phyloP scores from a whole-genome alignment of 179 eudicot species.

The Pouteria campechiana region DNA sequence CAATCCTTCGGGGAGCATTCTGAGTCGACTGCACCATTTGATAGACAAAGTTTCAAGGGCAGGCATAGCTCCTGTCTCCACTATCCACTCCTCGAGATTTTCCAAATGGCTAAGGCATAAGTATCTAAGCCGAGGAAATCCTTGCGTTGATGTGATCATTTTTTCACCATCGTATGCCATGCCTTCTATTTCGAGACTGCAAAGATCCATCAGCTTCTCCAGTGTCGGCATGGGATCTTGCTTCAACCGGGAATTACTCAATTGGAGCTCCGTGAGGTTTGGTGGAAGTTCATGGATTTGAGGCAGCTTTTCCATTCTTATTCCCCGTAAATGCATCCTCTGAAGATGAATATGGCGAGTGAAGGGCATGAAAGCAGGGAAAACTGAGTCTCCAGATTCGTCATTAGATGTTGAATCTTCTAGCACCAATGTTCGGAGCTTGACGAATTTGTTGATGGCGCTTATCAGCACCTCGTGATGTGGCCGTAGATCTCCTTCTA shows the following conservation, averaged over 20 bases:
- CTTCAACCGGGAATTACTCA: not conserved
- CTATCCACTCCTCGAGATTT: conserved; percentile 3
- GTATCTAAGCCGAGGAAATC: conserved; percentile 3
- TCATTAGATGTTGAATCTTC: too few relatives aligned
- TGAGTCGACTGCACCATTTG: not conserved
- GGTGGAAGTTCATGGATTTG: not conserved
- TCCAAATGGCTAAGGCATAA: not conserved
- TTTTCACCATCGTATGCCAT: conserved; percentile 1
- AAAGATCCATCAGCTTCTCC: conserved; percentile 9
- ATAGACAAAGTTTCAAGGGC: not conserved
- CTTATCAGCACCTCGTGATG: too few relatives aligned
- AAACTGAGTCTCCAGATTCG: too few relatives aligned
- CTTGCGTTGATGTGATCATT: conserved; percentile 1
- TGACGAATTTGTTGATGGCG: too few relatives aligned
- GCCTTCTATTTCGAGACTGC: not conserved
- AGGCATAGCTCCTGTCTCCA: conserved; percentile 3
- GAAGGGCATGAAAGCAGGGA: too few relatives aligned
- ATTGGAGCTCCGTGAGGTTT: not conserved
- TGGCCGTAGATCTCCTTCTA: too few relatives aligned
- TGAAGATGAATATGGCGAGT: too few relatives aligned
- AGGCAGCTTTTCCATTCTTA: not conserved
- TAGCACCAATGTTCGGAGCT: too few relatives aligned
- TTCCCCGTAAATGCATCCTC: not conserved
- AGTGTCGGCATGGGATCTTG: conserved; percentile 9
- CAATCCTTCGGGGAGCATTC: conserved; percentile 8